These are phyloP conservation scores for Aspergillus sp. DNA, from an alignment of 2,329 filamentous ascomycete genomes.

Conservation along the genomic window DNA sequence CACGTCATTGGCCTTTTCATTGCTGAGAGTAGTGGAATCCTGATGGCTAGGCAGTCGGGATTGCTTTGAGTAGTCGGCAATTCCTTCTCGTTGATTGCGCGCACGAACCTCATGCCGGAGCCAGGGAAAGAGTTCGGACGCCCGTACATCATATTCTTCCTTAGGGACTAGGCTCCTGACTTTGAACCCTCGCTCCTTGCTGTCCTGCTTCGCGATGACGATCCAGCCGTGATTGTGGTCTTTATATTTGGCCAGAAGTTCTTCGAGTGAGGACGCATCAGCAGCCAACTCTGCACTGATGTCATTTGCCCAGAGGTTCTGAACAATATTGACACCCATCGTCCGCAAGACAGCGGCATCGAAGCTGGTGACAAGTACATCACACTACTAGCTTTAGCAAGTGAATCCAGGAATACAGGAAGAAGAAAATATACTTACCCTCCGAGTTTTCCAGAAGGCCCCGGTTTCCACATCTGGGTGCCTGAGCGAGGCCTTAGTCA, in stretches of 20 bases:
- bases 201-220: constrained; percentile 68
- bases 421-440: constrained; percentile 41
- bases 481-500: constrained; percentile 52
- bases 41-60: constrained; percentile 33
- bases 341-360: constrained; percentile 67
- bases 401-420: not conserved
- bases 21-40: constrained; percentile 22
- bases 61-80: constrained; percentile 35
- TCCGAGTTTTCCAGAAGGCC: constrained; percentile 51
- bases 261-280: constrained; percentile 69
- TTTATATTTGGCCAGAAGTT: constrained; percentile 55
- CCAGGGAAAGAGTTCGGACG: constrained; percentile 65
- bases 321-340: constrained; percentile 65
- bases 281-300: constrained; percentile 82
- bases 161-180: constrained; percentile 68
- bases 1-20: constrained; percentile 59
- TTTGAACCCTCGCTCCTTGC: constrained; percentile 54
- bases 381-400: constrained; percentile 49
- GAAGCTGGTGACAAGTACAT: constrained; percentile 83
- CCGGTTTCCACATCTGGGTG: constrained; percentile 56
- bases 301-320: constrained; percentile 69
- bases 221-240: constrained; percentile 81
- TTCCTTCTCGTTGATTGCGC: constrained; percentile 53
- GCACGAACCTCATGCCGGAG: constrained; percentile 75
- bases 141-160: constrained; percentile 70